Base-by-base conservation (phyloP, 805 yeast genomes). In the Candida easanensis region DNA sequence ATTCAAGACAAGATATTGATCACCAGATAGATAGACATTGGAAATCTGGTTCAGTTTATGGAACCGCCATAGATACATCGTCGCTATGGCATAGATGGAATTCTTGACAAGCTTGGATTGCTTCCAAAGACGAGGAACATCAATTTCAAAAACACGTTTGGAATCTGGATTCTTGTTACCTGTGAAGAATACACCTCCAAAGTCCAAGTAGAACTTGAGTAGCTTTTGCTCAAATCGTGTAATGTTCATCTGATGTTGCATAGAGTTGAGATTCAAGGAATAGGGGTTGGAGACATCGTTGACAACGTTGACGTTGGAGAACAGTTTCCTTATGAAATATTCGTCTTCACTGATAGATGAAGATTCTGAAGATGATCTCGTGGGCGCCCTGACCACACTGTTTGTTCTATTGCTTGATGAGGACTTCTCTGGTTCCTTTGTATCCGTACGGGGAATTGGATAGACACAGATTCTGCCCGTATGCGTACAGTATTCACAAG, bases 391-490 rank as follows among this genome's bases (percentile, higher is more conserved):
- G n/a, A n/a, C n/a, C n/a, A n/a, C n/a, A n/a, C n/a, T n/a, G n/a
- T n/a, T n/a, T n/a, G n/a, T n/a, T n/a, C n/a, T n/a, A n/a, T n/a
- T n/a, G n/a, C n/a, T n/a, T n/a, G n/a, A n/a, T n/a, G n/a, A n/a
- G n/a, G n/a, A n/a, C n/a, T n/a, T n/a, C n/a, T n/a, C n/a, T n/a
- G n/a, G n/a, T n/a, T n/a, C n/a, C 38, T 4, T 19, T 21, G 22
- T 17, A 4, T 22, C 10, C 23, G 6, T 10, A 14, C 18, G 27
- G 21, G 15, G 28, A 5, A 11, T 8, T n/a, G 70, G 57, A 43
- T 85, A 88, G 4, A 84, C 75, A 65, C 97, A 90, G 20, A 76
- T 80, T 26, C 88, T 69, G 15, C 82, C 80, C 76, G 88, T 78
- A 49, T 89, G 82, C 37, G 68, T 64, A 64, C 98, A 90, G 63